Percentiles rank a stretch among this genome's conserved stretches.
Conservation (phyloP, 371 early-diverging fungal genomes). For the Nosema muscidifuracis region DNA sequence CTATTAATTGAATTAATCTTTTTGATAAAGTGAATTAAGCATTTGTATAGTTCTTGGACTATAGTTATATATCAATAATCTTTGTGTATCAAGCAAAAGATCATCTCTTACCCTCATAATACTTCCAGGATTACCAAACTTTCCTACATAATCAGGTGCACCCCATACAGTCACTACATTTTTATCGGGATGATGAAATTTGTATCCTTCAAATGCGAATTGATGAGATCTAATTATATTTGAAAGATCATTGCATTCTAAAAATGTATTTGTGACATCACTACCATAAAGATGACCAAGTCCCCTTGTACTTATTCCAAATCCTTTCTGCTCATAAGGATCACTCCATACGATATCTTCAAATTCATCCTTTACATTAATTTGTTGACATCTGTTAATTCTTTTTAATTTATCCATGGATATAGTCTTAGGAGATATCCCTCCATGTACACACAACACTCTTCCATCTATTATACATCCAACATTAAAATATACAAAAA, state of each 20-base stretch:
- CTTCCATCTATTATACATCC: conserved; percentile 58
- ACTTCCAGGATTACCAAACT: conserved; percentile 60
- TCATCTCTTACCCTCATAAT: conserved; percentile 53
- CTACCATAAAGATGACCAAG: conserved; percentile 59
- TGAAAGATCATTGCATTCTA: conserved; percentile 56
- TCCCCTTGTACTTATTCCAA: conserved; percentile 55
- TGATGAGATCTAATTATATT: conserved; percentile 62
- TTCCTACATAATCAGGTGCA: conserved; percentile 63
- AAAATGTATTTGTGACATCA: conserved; percentile 60
- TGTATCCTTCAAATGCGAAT: conserved; percentile 62
- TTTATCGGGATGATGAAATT: conserved; percentile 57
- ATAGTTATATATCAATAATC: conserved; percentile 52
- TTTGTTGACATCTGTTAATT: conserved; percentile 51
- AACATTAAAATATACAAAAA: conserved; percentile 57
- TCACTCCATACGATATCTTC: conserved; percentile 63
- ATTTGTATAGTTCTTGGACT: conserved; percentile 11
- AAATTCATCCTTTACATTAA: conserved; percentile 36
- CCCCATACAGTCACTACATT: conserved; percentile 62
- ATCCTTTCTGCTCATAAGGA: conserved; percentile 49
- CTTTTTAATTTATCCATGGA: conserved; percentile 54
- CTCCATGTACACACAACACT: conserved; percentile 63
- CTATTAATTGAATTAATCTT: too few relatives aligned
- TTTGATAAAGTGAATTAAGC: conserved; percentile 2
- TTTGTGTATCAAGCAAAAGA: conserved; percentile 40
- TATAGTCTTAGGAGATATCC: conserved; percentile 60